Evolutionary conservation across 2,329 filamentous ascomycete genomes (phyloP).

Genomic region (Bretziella fagacearum): DNA sequence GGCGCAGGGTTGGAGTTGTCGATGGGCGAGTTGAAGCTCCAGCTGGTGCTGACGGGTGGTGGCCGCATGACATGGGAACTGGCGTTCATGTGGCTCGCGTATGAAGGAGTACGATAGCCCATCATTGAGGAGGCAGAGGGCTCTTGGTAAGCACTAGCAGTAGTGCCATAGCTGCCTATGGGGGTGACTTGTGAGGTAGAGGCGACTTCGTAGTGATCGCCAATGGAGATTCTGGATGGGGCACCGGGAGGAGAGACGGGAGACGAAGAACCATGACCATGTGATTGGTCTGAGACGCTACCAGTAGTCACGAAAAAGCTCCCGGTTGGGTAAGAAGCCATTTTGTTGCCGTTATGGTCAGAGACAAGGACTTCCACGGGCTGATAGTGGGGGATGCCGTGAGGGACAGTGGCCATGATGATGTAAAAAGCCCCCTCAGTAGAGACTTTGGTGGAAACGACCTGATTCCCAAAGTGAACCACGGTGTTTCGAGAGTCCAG

Average conservation of each 20-base stretch:
- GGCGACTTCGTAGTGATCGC: conserved; percentile 2
- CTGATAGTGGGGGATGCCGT: conserved; percentile 19
- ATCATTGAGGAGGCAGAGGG: conserved; percentile 1
- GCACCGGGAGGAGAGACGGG: neutral
- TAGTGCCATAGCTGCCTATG: neutral
- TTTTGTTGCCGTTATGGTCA: conserved; percentile 33
- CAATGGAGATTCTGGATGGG: neutral
- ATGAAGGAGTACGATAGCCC: neutral
- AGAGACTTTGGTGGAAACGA: neutral
- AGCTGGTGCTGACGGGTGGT: conserved; percentile 23
- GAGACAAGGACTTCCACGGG: conserved; percentile 39
- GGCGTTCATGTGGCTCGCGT: neutral
- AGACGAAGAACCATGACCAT: neutral
- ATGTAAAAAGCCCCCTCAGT: conserved; percentile 32
- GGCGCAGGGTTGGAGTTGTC: neutral
- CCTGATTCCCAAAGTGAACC: conserved; percentile 1
- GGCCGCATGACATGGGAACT: neutral
- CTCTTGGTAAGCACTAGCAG: neutral
- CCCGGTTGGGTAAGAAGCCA: conserved; percentile 17
- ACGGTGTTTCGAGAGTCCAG: conserved; percentile 4
- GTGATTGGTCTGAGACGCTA: neutral
- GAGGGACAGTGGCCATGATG: conserved; percentile 55
- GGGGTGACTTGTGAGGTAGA: neutral
- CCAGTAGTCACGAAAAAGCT: conserved; percentile 1
- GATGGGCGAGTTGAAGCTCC: conserved; percentile 2